Evolutionary conservation across 257 asterid species (phyloP), one percentile per base, ranked within the genome.

Genomic region (Rauvolfia tetraphylla): DNA sequence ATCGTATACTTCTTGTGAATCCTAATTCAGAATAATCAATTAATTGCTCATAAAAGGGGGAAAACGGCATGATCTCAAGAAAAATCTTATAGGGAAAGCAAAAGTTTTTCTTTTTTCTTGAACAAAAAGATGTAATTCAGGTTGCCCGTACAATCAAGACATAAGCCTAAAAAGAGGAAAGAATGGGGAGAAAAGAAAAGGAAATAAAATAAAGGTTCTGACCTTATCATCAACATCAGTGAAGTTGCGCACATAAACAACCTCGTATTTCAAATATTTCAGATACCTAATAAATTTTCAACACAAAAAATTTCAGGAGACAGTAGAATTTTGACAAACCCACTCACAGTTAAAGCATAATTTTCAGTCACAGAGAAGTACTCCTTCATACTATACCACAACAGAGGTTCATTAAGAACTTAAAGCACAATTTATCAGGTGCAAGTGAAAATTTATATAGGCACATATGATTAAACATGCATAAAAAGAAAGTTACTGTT

Each of bases 211-310:
- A 39, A 78, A 71, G 61, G 17, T 65, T 80, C 90, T 90, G 80
- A 88, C 97, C 98, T 93, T 93, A 86, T 93, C 96, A 83, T 93
- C 98, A 39, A 92, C 94, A 79, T 93, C 96, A 11, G 97, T 93
- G 87, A 90, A 93, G 84, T 93, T 93, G 79, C 96, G 92, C n/a
- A 92, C 96, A 84, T 92, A 93, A 72, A 82, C 81, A 76, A 93
- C 98, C 59, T 92, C 96, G 76, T 90, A 92, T 54, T 93, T 96
- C 88, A 93, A 51, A 81, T 86, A 82, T 80, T 76, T 88, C 75
- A 93, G 87, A 80, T 85, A 92, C 84, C 98, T 89, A 86, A 84
- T 53, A 74, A 39, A 41, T 70, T 65, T 13, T 27, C 33, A 23
- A 62, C 81, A 46, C n/a, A 46, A 23, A 75, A 69, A 76, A 46